phyloP scores from a whole-genome alignment of 306 rosid genomes.

The Ammopiptanthus mongolicus region DNA sequence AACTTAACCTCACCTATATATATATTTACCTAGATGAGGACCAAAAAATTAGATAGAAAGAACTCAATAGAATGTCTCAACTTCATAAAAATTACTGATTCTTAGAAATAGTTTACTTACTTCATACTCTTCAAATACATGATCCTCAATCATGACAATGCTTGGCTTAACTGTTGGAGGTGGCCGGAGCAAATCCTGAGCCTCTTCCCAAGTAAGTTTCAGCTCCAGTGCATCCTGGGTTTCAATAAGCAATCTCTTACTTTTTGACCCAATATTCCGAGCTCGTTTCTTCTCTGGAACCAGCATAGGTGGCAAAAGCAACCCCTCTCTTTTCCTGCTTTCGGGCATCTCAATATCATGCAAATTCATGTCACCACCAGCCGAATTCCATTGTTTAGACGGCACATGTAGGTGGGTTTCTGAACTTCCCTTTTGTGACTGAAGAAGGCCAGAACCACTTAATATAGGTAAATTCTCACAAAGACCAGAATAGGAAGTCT shows the following conservation, averaged over 20 bases:
- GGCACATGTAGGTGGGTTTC: constrained; percentile 65
- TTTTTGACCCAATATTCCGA: constrained; percentile 89
- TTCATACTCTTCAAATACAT: constrained; percentile 89
- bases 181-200: constrained; percentile 94
- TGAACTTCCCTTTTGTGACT: constrained; percentile 79
- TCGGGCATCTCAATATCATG: constrained; percentile 62
- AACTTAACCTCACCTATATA: no score
- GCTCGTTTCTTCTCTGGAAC: constrained; percentile 82
- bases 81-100: constrained; percentile 4
- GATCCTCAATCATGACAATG: constrained; percentile 83
- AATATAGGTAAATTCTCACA: constrained; percentile 86
- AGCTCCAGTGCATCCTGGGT: constrained; percentile 91
- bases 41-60: not conserved
- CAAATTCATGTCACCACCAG: constrained; percentile 72
- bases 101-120: constrained; percentile 43
- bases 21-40: not conserved
- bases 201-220: constrained; percentile 96
- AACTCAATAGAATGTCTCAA: not conserved
- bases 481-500: constrained; percentile 81
- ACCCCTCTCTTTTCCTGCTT: constrained; percentile 63
- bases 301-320: constrained; percentile 55
- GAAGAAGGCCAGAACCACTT: constrained; percentile 97
- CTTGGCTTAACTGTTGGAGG: constrained; percentile 88
- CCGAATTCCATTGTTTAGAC: constrained; percentile 66
- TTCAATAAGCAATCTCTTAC: constrained; percentile 92